These are phyloP conservation scores for Plasmodium blacklocki DNA, from an alignment of 169 alveolate species.

Conservation along the genomic window DNA sequence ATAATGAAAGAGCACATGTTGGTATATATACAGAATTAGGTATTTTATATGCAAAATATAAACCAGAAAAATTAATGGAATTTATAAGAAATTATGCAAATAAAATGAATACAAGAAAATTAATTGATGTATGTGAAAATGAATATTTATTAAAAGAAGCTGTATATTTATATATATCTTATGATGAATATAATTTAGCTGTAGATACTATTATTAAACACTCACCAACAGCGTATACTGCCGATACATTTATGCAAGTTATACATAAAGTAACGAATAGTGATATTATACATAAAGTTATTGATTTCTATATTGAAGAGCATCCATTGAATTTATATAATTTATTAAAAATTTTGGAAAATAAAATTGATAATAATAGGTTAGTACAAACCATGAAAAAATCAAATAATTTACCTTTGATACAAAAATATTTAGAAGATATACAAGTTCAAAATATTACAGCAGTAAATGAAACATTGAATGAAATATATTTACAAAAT, in stretches of 20 bases:
- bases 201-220: slow-evolving; percentile 89
- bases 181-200: slow-evolving; percentile 97
- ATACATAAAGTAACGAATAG: slow-evolving; percentile 89
- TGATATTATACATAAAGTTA: slow-evolving; percentile 98
- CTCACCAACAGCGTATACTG: slow-evolving; percentile 92
- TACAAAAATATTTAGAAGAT: slow-evolving; percentile 85
- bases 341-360: slow-evolving; percentile 85
- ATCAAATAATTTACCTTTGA: slow-evolving; percentile 88
- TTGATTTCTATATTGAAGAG: slow-evolving; percentile 98
- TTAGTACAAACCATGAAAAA: slow-evolving; percentile 92
- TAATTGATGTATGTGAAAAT: slow-evolving; percentile 87
- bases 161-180: slow-evolving; percentile 96
- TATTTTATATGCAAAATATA: slow-evolving; percentile 97
- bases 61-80: slow-evolving; percentile 96
- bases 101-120: slow-evolving; percentile 79
- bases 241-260: slow-evolving; percentile 81
- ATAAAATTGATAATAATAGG: slow-evolving; percentile 94
- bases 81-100: slow-evolving; percentile 46
- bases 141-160: slow-evolving; percentile 95
- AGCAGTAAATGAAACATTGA: slow-evolving; percentile 98
- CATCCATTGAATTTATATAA: slow-evolving; percentile 98
- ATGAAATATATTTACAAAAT: slow-evolving; percentile 97
- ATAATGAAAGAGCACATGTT: slow-evolving; percentile 88
- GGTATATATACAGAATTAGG: slow-evolving; percentile 99
- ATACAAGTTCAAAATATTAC: slow-evolving; percentile 90